Evolutionary conservation across 2,329 filamentous ascomycete genomes (phyloP).

Genomic region (Pseudogymnoascus sp.): DNA sequence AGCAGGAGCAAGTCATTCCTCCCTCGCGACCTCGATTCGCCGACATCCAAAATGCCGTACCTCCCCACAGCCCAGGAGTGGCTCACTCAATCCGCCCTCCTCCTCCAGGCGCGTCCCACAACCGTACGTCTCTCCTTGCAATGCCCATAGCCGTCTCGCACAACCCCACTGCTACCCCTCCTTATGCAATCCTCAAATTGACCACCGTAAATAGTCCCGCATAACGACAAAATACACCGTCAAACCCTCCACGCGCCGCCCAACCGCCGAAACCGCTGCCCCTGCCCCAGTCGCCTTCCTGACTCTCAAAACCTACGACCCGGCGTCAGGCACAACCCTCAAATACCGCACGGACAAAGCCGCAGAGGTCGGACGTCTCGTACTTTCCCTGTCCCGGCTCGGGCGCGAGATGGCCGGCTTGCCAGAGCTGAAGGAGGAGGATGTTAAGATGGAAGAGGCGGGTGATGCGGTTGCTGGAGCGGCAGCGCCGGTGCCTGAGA

Average conservation of each 20-base stretch:
- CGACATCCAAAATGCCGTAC: slow-evolving; percentile 57
- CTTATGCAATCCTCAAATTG: slow-evolving; percentile 7
- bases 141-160: not conserved
- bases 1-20: not conserved
- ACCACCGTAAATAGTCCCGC: slow-evolving; percentile 52
- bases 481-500: slow-evolving; percentile 30
- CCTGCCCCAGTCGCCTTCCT: slow-evolving; percentile 57
- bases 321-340: slow-evolving; percentile 68
- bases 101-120: slow-evolving; percentile 77
- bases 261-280: slow-evolving; percentile 19
- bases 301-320: slow-evolving; percentile 83
- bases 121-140: slow-evolving; percentile 52
- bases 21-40: not conserved
- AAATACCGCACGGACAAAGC: slow-evolving; percentile 91
- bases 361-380: slow-evolving; percentile 76
- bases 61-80: slow-evolving; percentile 80
- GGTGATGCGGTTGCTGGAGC: slow-evolving; percentile 30
- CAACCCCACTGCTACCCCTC: slow-evolving; percentile 12
- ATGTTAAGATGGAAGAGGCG: slow-evolving; percentile 31
- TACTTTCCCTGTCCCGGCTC: slow-evolving; percentile 65
- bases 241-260: slow-evolving; percentile 33
- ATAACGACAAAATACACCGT: slow-evolving; percentile 92
- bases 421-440: slow-evolving; percentile 32
- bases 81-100: slow-evolving; percentile 77
- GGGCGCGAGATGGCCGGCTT: slow-evolving; percentile 61